A percentile compares a stretch with the other conserved stretches of the same genome.
Conservation (phyloP, 169 alveolate species). For the Theileria parva region DNA sequence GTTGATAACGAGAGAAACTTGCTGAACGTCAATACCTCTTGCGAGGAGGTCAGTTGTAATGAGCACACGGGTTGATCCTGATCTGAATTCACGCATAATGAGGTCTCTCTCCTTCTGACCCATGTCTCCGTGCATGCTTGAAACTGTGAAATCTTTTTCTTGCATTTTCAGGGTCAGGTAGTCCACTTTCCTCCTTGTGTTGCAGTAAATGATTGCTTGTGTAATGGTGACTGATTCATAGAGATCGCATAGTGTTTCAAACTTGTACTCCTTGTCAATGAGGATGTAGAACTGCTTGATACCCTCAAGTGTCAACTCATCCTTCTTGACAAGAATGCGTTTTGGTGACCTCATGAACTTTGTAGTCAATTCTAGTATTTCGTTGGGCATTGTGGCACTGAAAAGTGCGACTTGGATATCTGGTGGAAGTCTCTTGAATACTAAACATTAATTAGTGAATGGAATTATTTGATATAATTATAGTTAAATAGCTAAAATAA, state of each 20-base stretch:
- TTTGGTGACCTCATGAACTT: constrained; percentile 96
- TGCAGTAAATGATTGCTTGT: constrained; percentile 97
- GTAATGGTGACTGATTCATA: constrained; percentile 97
- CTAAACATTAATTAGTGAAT: constrained; percentile 35
- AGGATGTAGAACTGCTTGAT: constrained; percentile 97
- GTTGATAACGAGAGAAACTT: constrained; percentile 96
- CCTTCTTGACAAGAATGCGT: constrained; percentile 94
- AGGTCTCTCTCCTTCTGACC: constrained; percentile 96
- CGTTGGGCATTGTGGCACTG: constrained; percentile 97
- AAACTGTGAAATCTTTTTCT: constrained; percentile 93
- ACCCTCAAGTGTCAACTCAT: constrained; percentile 98
- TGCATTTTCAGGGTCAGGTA: constrained; percentile 91
- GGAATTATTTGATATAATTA: constrained; percentile 22
- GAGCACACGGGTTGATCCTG: constrained; percentile 96
- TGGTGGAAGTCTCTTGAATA: constrained; percentile 73
- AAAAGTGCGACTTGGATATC: constrained; percentile 89
- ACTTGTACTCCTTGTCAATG: constrained; percentile 96
- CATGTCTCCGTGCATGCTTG: constrained; percentile 98
- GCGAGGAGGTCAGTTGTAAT: constrained; percentile 98
- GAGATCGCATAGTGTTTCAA: constrained; percentile 91
- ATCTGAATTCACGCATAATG: constrained; percentile 96
- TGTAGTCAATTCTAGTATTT: constrained; percentile 92
- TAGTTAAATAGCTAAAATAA: not conserved
- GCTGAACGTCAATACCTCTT: constrained; percentile 98
- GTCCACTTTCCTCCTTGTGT: constrained; percentile 95